phyloP scores from a whole-genome alignment of 2,329 filamentous ascomycete species.

The Penicillium sp. region DNA sequence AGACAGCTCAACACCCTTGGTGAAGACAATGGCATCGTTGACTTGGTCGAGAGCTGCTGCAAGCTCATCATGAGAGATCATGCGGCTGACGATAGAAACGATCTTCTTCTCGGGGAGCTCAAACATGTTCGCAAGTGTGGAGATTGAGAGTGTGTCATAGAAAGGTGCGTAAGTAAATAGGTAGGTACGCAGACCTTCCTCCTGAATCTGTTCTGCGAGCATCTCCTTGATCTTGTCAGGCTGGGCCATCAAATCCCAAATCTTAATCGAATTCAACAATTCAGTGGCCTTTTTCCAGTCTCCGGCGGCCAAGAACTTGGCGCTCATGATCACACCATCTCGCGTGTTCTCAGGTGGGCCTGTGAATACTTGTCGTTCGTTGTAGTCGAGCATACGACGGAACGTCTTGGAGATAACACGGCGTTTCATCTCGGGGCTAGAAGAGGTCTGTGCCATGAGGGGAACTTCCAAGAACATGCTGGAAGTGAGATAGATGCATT shows the following conservation, averaged over 20 bases:
- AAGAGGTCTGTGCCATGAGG: constrained; percentile 91
- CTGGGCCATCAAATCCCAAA: constrained; percentile 96
- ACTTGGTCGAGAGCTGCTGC: constrained; percentile 96
- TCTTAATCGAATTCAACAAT: constrained; percentile 97
- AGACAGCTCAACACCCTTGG: constrained; percentile 97
- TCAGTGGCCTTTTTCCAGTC: constrained; percentile 97
- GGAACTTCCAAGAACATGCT: constrained; percentile 99
- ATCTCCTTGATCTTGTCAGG: constrained; percentile 91
- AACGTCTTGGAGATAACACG: constrained; percentile 99
- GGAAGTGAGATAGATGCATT: constrained; percentile 97
- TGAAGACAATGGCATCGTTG: constrained; percentile 95
- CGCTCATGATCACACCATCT: constrained; percentile 98
- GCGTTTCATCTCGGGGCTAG: constrained; percentile 94
- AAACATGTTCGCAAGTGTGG: constrained; percentile 88
- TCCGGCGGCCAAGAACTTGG: constrained; percentile 90
- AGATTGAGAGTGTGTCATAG: constrained; percentile 91
- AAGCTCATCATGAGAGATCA: constrained; percentile 99
- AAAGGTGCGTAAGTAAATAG: constrained; percentile 99
- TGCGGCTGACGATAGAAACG: constrained; percentile 92
- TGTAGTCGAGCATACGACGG: constrained; percentile 98
- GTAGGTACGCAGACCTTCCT: constrained; percentile 95
- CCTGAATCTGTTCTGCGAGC: constrained; percentile 97
- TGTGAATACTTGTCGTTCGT: constrained; percentile 98
- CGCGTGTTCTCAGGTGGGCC: constrained; percentile 97
- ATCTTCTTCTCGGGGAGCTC: constrained; percentile 90